Evolutionary conservation across 805 yeast genomes (phyloP).

Genomic region (Candida verbasci): DNA sequence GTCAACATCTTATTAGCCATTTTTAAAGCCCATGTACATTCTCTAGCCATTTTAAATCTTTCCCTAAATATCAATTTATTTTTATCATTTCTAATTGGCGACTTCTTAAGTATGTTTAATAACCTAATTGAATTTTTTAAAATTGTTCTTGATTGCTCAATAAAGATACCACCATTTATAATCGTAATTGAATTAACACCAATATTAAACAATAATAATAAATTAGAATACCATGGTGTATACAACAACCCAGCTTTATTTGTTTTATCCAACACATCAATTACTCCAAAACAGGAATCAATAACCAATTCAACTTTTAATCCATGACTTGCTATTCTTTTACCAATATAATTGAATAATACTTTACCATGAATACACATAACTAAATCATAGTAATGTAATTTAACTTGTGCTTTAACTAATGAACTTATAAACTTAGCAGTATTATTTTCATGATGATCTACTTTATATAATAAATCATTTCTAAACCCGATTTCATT

Average conservation of each 20-base stretch:
- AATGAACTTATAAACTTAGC: slow-evolving; percentile 12
- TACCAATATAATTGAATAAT: slow-evolving; percentile 30
- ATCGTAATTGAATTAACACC: slow-evolving; percentile 40
- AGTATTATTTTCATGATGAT: neutral
- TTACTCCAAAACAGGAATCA: slow-evolving; percentile 24
- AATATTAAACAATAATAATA: slow-evolving; percentile 41
- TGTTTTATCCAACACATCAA: slow-evolving; percentile 25
- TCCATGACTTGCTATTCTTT: slow-evolving; percentile 24
- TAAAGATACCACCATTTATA: slow-evolving; percentile 38
- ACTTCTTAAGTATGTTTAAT: slow-evolving; percentile 18
- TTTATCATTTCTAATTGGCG: slow-evolving; percentile 27
- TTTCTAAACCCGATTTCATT: slow-evolving; percentile 30
- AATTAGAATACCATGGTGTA: slow-evolving; percentile 51
- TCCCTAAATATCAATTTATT: slow-evolving; percentile 26
- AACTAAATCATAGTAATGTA: slow-evolving; percentile 36
- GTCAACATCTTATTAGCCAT: slow-evolving; percentile 49
- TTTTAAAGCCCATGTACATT: slow-evolving; percentile 60
- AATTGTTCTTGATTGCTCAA: slow-evolving; percentile 19
- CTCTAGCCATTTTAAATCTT: slow-evolving; percentile 50
- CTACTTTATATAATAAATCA: slow-evolving; percentile 14
- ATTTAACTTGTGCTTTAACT: slow-evolving; percentile 31
- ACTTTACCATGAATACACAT: slow-evolving; percentile 32
- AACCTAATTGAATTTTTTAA: slow-evolving; percentile 21
- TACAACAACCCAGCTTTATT: slow-evolving; percentile 23
- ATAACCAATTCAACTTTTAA: slow-evolving; percentile 27